Conservation (phyloP, 306 rosid species). For the Gastrolobium bilobum region DNA sequence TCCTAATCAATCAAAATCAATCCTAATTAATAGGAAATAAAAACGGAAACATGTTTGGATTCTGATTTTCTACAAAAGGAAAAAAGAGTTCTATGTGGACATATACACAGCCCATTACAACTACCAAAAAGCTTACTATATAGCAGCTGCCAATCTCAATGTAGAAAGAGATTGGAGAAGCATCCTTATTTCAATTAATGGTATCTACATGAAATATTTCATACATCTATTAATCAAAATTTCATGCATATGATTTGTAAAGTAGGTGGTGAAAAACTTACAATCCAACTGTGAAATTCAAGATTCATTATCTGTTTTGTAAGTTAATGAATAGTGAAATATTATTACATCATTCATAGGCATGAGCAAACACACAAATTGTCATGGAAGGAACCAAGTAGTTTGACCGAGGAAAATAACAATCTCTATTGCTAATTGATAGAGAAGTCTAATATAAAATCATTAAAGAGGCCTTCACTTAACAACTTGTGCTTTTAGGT, state of each 20-base stretch:
- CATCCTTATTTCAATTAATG: not conserved
- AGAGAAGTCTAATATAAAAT: too few species aligned
- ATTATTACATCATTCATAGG: not conserved
- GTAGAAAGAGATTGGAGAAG: not conserved
- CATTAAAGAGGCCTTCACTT: too few species aligned
- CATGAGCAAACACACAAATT: not conserved
- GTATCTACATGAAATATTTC: not conserved
- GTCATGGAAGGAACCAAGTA: not conserved
- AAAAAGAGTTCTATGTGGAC: not conserved
- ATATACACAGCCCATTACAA: not conserved
- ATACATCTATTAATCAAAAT: not conserved
- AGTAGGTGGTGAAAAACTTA: not conserved
- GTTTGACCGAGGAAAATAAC: not conserved
- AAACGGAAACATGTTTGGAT: too few species aligned
- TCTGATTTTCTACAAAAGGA: too few species aligned
- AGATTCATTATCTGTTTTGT: not conserved
- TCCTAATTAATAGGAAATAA: too few species aligned
- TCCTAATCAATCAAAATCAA: too few species aligned
- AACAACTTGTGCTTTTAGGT: too few species aligned
- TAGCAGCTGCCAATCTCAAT: not conserved
- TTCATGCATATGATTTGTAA: not conserved
- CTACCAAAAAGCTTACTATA: not conserved
- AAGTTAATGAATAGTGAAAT: slow-evolving; percentile 11
- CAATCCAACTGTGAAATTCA: not conserved
- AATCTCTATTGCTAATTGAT: not conserved